These are phyloP conservation scores for Fusarium nygamai DNA, from an alignment of 2,329 filamentous ascomycete genomes.

Conservation along the genomic window DNA sequence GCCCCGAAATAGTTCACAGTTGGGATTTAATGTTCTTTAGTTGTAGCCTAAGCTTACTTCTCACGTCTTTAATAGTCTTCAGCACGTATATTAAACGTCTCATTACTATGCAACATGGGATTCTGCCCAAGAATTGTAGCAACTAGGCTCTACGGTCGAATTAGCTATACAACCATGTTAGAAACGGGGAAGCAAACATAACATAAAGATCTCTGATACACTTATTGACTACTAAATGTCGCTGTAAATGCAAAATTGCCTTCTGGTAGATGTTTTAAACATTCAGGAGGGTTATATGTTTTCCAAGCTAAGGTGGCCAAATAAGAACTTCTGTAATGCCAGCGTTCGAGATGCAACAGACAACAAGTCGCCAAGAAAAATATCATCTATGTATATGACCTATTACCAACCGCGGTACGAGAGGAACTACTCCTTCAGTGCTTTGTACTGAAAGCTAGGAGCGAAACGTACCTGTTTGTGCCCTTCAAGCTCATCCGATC, in stretches of 20 bases:
- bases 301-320: no score
- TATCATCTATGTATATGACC: background rate
- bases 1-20: background rate
- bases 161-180: background rate
- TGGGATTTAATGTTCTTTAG: background rate
- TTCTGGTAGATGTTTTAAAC: background rate
- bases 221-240: background rate
- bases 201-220: background rate
- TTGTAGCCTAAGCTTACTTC: accelerated
- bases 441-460: no score
- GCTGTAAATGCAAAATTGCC: accelerated
- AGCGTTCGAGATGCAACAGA: background rate
- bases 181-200: background rate
- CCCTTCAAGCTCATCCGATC: background rate
- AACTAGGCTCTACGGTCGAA: background rate
- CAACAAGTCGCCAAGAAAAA: background rate
- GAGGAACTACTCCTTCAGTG: accelerated
- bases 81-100: accelerated
- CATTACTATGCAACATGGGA: no score
- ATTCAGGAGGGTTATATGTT: background rate
- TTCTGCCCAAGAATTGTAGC: background rate
- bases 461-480: background rate
- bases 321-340: background rate
- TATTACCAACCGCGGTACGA: no score
- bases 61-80: background rate